phyloP scores from a whole-genome alignment of 2,329 filamentous ascomycete genomes.

The Cladophialophora yegresii region DNA sequence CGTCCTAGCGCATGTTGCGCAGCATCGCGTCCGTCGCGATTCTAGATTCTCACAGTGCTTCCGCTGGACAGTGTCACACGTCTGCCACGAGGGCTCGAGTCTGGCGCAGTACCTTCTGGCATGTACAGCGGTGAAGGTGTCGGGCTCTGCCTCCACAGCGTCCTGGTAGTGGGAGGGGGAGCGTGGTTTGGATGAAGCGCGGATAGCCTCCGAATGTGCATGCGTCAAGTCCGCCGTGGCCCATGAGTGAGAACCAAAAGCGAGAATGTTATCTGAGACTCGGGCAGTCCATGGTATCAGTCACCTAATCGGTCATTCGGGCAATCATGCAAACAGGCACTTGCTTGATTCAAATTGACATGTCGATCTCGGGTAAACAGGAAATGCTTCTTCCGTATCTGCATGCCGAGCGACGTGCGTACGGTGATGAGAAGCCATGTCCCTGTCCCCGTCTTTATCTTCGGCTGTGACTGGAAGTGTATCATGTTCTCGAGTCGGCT shows the following conservation, averaged over 20 bases:
- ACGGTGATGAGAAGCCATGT: not conserved
- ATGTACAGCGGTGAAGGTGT: slow-evolving; percentile 70
- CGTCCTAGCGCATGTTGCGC: slow-evolving; percentile 66
- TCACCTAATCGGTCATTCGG: not conserved
- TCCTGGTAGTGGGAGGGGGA: slow-evolving; percentile 65
- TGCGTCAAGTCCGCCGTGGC: slow-evolving; percentile 43
- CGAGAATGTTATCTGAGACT: not conserved
- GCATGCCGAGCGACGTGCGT: not conserved
- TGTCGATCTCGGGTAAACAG: not conserved
- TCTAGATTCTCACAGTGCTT: slow-evolving; percentile 78
- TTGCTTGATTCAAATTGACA: slow-evolving; percentile 2
- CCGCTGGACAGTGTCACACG: slow-evolving; percentile 64
- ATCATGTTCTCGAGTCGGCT: not conserved
- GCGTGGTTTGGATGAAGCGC: slow-evolving; percentile 57
- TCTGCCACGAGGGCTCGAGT: slow-evolving; percentile 64
- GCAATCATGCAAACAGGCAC: not conserved
- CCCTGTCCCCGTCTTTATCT: not conserved
- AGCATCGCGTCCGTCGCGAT: slow-evolving; percentile 72
- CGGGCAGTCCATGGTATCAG: too few species aligned
- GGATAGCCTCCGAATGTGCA: slow-evolving; percentile 79
- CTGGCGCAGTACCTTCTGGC: slow-evolving; percentile 62
- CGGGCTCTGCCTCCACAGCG: slow-evolving; percentile 65
- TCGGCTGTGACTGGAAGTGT: not conserved
- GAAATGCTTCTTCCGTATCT: slow-evolving; percentile 3
- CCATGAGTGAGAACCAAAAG: not conserved